phyloP scores from a whole-genome alignment of 2,329 filamentous ascomycete species.

The Apiospora aurea region DNA sequence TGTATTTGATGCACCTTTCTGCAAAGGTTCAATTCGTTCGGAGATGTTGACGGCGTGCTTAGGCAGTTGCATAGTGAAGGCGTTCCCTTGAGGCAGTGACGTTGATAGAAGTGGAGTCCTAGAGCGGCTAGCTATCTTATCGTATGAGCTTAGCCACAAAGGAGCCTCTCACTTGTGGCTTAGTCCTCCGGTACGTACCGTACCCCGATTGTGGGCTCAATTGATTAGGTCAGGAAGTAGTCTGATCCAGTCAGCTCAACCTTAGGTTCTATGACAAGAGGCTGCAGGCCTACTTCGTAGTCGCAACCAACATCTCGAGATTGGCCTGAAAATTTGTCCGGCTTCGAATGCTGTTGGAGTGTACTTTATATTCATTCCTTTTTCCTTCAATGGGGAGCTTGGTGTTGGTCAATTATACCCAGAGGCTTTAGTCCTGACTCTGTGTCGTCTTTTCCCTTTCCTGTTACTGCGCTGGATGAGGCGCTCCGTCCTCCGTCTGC shows the following conservation, averaged over 20 bases:
- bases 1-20: background rate
- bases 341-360: background rate
- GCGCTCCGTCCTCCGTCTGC: slow-evolving; percentile 4
- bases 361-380: background rate
- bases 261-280: background rate
- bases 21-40: background rate
- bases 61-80: background rate
- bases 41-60: background rate
- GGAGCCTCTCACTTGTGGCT: slow-evolving; percentile 2
- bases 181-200: background rate
- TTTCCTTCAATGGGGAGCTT: slow-evolving; percentile 16
- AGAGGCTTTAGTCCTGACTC: background rate
- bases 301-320: slow-evolving; percentile 9
- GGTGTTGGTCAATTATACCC: slow-evolving; percentile 9
- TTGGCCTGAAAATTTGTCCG: slow-evolving; percentile 3
- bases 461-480: slow-evolving; percentile 19
- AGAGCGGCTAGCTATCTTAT: slow-evolving; percentile 16
- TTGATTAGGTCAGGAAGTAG: too few relatives aligned
- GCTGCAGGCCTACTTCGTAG: background rate
- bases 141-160: background rate
- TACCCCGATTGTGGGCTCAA: background rate
- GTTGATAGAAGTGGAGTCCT: background rate
- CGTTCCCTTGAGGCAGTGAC: background rate
- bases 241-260: too few relatives aligned
- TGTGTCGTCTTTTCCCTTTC: background rate